Conservation (phyloP, 352 stramenopile genomes). For the Phytopythium vexans region DNA sequence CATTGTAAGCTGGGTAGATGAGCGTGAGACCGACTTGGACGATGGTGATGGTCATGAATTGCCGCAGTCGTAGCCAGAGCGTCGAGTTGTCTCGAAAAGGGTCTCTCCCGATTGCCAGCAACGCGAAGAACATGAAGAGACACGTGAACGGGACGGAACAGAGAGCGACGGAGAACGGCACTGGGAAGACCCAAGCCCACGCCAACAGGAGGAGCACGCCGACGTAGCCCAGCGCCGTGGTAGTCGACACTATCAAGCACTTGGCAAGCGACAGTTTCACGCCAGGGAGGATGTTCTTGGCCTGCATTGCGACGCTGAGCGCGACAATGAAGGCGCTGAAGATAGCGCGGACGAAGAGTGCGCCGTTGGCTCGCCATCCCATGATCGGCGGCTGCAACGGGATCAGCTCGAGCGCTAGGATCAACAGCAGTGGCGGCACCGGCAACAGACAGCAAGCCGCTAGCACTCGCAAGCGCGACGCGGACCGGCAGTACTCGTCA, state of each 20-base stretch:
- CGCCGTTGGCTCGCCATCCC: conserved; percentile 19
- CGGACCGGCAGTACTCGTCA: conserved; percentile 1
- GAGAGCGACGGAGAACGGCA: conserved; percentile 1
- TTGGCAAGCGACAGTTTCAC: conserved; percentile 4
- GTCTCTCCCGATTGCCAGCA: not conserved
- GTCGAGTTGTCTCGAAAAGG: conserved; percentile 2
- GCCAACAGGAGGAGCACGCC: conserved; percentile 8
- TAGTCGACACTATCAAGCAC: conserved; percentile 7
- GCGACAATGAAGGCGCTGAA: conserved; percentile 9
- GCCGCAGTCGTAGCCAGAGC: conserved; percentile 10
- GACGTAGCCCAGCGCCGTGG: conserved; percentile 13
- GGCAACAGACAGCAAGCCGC: not conserved
- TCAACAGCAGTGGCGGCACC: not conserved
- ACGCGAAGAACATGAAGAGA: conserved; percentile 2
- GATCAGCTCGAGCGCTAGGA: conserved; percentile 4
- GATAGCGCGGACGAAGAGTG: conserved; percentile 17
- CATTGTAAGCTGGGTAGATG: conserved; percentile 4
- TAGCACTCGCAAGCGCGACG: not conserved
- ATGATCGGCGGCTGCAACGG: conserved; percentile 1
- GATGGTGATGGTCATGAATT: conserved; percentile 2
- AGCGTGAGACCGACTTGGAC: not conserved
- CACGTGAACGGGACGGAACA: conserved; percentile 1
- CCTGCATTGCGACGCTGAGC: conserved; percentile 9
- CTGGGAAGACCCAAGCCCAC: conserved; percentile 6
- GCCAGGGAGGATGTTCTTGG: conserved; percentile 8